Conservation (phyloP, 108 stramenopile genomes). For the Schizochytrium sp. region DNA sequence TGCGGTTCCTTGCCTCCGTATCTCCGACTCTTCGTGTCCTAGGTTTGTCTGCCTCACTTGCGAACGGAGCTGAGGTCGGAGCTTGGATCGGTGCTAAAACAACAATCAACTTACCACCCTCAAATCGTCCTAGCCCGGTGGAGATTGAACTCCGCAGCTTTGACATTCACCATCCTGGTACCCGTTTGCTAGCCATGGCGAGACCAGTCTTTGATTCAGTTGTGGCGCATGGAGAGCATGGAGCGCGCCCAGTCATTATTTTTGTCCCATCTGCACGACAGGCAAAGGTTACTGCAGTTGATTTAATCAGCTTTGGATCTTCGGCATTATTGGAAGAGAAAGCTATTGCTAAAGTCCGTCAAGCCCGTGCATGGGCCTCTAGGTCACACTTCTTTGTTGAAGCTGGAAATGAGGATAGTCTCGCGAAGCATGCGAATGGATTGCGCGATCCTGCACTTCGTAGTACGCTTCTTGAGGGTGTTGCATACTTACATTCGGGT, state of each 20-base stretch:
- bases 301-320: slow-evolving; percentile 90
- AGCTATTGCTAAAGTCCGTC: slow-evolving; percentile 54
- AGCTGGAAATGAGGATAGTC: slow-evolving; percentile 59
- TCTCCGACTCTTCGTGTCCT: slow-evolving; percentile 83
- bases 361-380: slow-evolving; percentile 3
- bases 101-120: slow-evolving; percentile 93
- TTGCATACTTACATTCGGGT: slow-evolving; percentile 93
- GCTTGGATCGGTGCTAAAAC: slow-evolving; percentile 95
- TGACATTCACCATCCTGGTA: slow-evolving; percentile 90
- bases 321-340: slow-evolving; percentile 65
- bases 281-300: slow-evolving; percentile 96
- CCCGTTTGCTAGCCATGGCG: slow-evolving; percentile 93
- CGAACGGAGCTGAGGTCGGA: slow-evolving; percentile 96
- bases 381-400: slow-evolving; percentile 62
- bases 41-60: slow-evolving; percentile 89
- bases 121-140: slow-evolving; percentile 90
- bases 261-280: slow-evolving; percentile 96
- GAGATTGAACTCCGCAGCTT: slow-evolving; percentile 93
- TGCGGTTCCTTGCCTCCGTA: slow-evolving; percentile 85
- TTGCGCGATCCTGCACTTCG: slow-evolving; percentile 86
- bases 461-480: slow-evolving; percentile 85
- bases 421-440: slow-evolving; percentile 64
- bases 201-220: slow-evolving; percentile 92
- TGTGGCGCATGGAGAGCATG: slow-evolving; percentile 67
- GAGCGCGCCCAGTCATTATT: slow-evolving; percentile 83